Conservation (phyloP, 345 rosid genomes). For the Murraya paniculata region DNA sequence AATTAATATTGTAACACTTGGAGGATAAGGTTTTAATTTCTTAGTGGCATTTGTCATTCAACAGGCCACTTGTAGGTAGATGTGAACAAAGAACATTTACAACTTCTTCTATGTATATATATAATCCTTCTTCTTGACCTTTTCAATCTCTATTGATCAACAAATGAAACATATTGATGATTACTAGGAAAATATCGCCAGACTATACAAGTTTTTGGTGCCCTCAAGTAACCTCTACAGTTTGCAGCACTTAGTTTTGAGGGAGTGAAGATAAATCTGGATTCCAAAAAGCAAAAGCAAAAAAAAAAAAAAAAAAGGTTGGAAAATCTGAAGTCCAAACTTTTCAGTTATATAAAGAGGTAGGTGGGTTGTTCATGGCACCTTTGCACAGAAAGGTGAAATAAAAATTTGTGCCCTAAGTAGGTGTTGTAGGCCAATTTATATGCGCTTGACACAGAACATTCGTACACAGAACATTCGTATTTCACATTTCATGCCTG, state of each 20-base stretch:
- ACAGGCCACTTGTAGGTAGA: constrained; percentile 1
- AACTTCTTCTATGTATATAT: too few relatives aligned
- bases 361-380: not conserved
- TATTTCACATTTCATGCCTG: not conserved
- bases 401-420: not conserved
- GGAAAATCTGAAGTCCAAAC: not conserved
- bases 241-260: not conserved
- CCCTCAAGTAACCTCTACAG: constrained; percentile 1
- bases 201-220: not conserved
- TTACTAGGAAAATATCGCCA: constrained; percentile 7
- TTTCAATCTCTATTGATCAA: not conserved
- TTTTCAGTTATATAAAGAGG: not conserved
- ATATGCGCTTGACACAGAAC: not conserved
- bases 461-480: too few relatives aligned
- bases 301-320: not conserved
- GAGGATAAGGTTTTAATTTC: constrained; percentile 24
- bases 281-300: too few relatives aligned
- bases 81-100: not conserved
- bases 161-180: constrained; percentile 5
- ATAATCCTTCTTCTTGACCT: too few relatives aligned
- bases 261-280: not conserved
- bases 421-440: not conserved
- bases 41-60: constrained; percentile 28
- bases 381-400: not conserved
- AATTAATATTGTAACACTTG: constrained; percentile 12